Evolutionary conservation across 257 asterid genomes (phyloP), one percentile per base, ranked within the genome.

Genomic region (Przewalskia tangutica): DNA sequence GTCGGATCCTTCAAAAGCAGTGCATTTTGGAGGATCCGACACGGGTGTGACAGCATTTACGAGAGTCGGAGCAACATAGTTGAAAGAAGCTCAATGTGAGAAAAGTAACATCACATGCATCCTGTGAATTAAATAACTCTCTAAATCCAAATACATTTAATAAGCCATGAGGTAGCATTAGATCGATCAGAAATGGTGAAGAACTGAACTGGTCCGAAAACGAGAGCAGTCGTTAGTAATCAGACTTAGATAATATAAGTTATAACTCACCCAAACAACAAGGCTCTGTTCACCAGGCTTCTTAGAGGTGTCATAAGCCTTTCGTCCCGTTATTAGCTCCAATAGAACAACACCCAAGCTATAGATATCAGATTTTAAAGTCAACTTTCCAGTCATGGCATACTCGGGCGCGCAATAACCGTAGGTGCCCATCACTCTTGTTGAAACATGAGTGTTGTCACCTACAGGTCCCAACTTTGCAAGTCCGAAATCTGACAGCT

Each of bases 371-470:
- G 98, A 94, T 84, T 93, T 93, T n/a, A 94, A 86, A 63, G 97
- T 94, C 81, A 94, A 64, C 84, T 90, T 94, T 32, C 98, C 98
- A 2, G 93, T 94, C 93, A 90, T 88, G 27, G 97, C 97, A 38
- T 94, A 94, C 81, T 94, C 98, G 0, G 98, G 98, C 23, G 97
- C 97, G 77, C 98, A 94, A 65, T 93, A 94, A 42, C 98, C 98
- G 11, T 91, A 91, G 53, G 98, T 94, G 34, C 98, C 98, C 98
- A 94, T 93, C 34, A 94, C 97, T 27, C 97, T 91, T 1, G 98
- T 94, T n/a, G 97, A 93, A 66, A 94, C 98, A 34, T 94, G 98
- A 51, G 97, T 91, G 27, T 93, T 92, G 81, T 93, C 98, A 0
- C 98, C 98, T 32, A 94, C 95, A 0, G 97, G 97, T 10, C 98